Evolutionary conservation across 805 yeast genomes (phyloP), one percentile per base, ranked within the genome.

Genomic region (Kodamaea neixiangensis): DNA sequence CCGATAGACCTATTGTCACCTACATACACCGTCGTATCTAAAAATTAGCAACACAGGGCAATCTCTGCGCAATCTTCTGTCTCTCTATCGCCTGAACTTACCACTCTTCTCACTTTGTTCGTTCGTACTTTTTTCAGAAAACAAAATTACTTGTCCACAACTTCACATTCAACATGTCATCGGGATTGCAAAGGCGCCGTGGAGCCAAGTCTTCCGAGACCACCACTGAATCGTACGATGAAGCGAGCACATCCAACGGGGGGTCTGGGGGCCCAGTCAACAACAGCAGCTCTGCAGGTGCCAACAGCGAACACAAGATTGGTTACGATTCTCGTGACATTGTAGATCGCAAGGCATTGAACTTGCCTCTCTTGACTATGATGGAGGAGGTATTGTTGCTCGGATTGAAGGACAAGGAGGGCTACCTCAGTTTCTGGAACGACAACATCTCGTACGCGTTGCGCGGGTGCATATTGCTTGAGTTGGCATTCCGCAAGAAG

Each of bases 371-470:
- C 40, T 76, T 94, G 58, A 94, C 99, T 0, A 73, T 94, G 58
- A 91, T 94, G 97, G 99, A 94, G 69, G 99, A 94, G 70, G 97
- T 94, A 5, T 75, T 94, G 57, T 78, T 94, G 55, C 80, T 94
- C 75, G 99, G 99, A 4, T 78, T 94, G 57, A 92, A 93, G 64
- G 98, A 94, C 70, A 87, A 88, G 60, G 98, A 94, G 69, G 99
- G 99, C 10, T 91, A 93, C 68, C 76, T 94, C 42, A 90, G 97
- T 22, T 94, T 94, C 71, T 94, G 99, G 99, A 94, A 94, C 66
- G 99, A 94, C 70, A 92, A 90, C 69, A 92, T 94, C 49, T 90
- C 97, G 19, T 94, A 94, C 72, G 97, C 97, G 1, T 78, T 94
- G 53, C 83, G 99, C 61, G 99, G 99, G 10, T 87, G 97, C 66